These are phyloP conservation scores for Purpureocillium takamizusanense DNA, from an alignment of 2,329 filamentous ascomycete species.

Conservation along the genomic window DNA sequence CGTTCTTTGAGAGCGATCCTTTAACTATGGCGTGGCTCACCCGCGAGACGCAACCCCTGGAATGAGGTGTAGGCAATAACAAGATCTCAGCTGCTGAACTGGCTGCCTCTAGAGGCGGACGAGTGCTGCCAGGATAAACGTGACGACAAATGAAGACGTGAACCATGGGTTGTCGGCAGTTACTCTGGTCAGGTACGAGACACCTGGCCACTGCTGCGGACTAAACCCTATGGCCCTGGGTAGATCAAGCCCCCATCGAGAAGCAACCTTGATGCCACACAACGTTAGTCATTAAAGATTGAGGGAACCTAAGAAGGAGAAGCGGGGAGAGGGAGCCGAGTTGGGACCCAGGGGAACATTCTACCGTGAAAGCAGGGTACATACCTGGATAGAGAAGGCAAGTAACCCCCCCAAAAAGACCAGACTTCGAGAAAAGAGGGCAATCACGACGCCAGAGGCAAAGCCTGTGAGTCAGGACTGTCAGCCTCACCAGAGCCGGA, in stretches of 20 bases:
- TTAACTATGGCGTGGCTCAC: constrained; percentile 72
- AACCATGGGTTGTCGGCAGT: constrained; percentile 53
- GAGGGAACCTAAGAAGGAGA: background rate
- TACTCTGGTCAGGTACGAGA: constrained; percentile 34
- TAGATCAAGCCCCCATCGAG: constrained; percentile 32
- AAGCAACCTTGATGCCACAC: constrained; percentile 25
- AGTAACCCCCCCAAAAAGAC: constrained; percentile 58
- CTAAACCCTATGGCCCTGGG: constrained; percentile 26
- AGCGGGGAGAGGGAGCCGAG: too few relatives aligned
- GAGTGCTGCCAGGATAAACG: constrained; percentile 57
- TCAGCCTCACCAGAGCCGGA: too few relatives aligned
- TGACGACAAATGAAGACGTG: constrained; percentile 61
- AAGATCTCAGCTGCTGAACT: background rate
- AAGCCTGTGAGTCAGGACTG: constrained; percentile 36
- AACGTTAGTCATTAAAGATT: too few relatives aligned
- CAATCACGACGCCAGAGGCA: constrained; percentile 53
- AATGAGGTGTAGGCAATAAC: background rate
- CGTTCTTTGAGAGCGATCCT: constrained; percentile 64
- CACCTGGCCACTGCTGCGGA: constrained; percentile 18
- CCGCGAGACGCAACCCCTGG: constrained; percentile 64
- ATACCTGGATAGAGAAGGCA: constrained; percentile 55
- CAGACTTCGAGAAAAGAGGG: constrained; percentile 62
- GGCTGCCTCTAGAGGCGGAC: constrained; percentile 30
- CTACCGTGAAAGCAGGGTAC: constrained; percentile 8
- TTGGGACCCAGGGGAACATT: too few relatives aligned